Evolutionary conservation across 495 filamentous ascomycete genomes (phyloP).

Genomic region (Neurospora sp.): DNA sequence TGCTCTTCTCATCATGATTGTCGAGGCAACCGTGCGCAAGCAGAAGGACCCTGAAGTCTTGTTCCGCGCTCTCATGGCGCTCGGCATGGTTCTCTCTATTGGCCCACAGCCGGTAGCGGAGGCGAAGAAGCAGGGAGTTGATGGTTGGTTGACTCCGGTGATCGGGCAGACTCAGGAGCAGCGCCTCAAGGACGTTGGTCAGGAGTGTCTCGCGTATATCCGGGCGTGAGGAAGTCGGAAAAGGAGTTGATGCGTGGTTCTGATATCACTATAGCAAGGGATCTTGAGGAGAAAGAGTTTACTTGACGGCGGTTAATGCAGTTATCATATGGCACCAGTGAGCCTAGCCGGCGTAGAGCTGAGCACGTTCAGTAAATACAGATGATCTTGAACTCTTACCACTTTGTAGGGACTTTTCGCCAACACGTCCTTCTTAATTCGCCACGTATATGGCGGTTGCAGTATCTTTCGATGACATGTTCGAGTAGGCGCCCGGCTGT

Average conservation of each 20-base stretch:
- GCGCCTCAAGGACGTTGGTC: slow-evolving; percentile 46
- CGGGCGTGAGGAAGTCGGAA: neutral
- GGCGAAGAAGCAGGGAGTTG: slow-evolving; percentile 34
- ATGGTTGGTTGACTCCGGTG: slow-evolving; percentile 29
- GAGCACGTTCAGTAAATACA: neutral
- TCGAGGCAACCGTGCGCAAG: slow-evolving; percentile 48
- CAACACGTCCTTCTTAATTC: neutral
- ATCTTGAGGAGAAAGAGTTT: neutral
- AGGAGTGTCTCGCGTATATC: slow-evolving; percentile 45
- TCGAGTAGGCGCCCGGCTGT: neutral
- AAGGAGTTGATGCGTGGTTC: neutral
- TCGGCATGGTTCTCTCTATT: slow-evolving; percentile 62
- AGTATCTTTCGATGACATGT: neutral
- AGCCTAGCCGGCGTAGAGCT: neutral
- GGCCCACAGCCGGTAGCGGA: slow-evolving; percentile 37
- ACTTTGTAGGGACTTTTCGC: neutral
- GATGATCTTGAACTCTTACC: neutral
- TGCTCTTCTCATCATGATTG: slow-evolving; percentile 27
- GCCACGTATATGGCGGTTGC: neutral
- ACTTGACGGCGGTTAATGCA: neutral
- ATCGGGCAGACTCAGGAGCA: slow-evolving; percentile 40
- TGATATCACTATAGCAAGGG: neutral
- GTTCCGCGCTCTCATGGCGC: slow-evolving; percentile 71
- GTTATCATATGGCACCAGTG: neutral
- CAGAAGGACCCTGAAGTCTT: slow-evolving; percentile 73